Base-by-base conservation (phyloP, 2,329 filamentous ascomycete genomes). In the Ceratocystis variospora region DNA sequence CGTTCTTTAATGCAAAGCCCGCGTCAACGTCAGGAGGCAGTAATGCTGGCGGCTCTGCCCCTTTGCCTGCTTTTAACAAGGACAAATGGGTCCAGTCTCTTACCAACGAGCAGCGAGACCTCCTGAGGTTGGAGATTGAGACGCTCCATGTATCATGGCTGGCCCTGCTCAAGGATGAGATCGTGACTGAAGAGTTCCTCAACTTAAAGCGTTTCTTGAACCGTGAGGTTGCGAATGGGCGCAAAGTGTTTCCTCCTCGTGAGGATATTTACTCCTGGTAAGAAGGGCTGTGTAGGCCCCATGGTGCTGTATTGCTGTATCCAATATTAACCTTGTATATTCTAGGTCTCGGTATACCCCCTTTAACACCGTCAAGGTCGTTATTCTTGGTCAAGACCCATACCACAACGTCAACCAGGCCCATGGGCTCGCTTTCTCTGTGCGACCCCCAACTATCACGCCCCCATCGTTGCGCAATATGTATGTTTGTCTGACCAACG, bases 321-420 rank as follows among this genome's bases (percentile, higher is more conserved):
- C 10, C 3, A 41, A 41, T 41, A 15, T 15, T 73, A 69, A 73
- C 68, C n/a, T 25, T 25, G 12, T 37, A 48, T 53, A 8, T 15
- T 45, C 17, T 68, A 96, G 93, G 93, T 96, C 93, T 68, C 88
- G 91, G 31, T 88, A 96, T 75, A 96, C 93, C 0, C 92, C 94
- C 6, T 86, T 99, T 71, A 79, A 87, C 77, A 87, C 81, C 15
- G 92, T 97, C 75, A 96, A 96, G 76, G 88, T 89, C 67, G 92
- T 99, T 68, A 91, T 99, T 73, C 77, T 97, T 65, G 94, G 94
- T 70, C 94, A 99, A 78, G 94, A 99, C 74, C 94, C 94, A 2
- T 99, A 99, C 76, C 94, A 99, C 79, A 96, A 96, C 75, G 76
- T 85, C 74, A 95, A 95, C 76, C 94, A 99, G 80, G 94, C 94